Percentiles rank a stretch among this genome's conserved stretches.
Conservation (phyloP, 116 monocot species). For the Papilionanthe hybrid region DNA sequence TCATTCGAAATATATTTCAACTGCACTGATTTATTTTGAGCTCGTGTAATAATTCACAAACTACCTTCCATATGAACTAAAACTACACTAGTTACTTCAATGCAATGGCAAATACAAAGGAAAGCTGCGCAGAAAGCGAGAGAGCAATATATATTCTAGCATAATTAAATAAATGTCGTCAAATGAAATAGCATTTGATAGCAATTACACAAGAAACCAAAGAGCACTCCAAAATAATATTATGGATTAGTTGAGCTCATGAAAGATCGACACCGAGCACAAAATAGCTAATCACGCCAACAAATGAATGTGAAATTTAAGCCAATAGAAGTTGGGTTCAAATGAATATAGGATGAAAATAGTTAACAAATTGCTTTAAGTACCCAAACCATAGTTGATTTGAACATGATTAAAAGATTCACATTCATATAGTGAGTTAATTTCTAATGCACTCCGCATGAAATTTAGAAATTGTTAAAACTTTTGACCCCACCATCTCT, state of each 20-base stretch:
- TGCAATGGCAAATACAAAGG: no score
- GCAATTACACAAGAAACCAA: background rate
- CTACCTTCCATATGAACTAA: no score
- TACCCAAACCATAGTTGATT: background rate
- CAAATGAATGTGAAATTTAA: background rate
- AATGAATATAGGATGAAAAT: background rate
- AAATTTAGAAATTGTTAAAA: background rate
- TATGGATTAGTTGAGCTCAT: background rate
- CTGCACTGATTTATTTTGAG: no score
- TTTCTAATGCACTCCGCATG: background rate
- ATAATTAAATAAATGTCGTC: no score
- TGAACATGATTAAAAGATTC: background rate
- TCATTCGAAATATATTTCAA: no score
- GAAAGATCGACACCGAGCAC: background rate
- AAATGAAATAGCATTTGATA: no score
- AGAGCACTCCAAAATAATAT: background rate
- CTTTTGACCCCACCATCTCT: background rate
- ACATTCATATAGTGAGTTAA: background rate
- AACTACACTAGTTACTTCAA: no score
- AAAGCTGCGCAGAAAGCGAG: no score
- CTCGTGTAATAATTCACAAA: no score
- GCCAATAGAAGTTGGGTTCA: background rate
- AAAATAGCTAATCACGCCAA: background rate
- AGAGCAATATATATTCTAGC: no score
- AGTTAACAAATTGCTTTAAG: background rate